Percentiles rank a stretch among this genome's conserved stretches.
phyloP scores from a whole-genome alignment of 805 yeast species.

The Yamadazyma endophytica region DNA sequence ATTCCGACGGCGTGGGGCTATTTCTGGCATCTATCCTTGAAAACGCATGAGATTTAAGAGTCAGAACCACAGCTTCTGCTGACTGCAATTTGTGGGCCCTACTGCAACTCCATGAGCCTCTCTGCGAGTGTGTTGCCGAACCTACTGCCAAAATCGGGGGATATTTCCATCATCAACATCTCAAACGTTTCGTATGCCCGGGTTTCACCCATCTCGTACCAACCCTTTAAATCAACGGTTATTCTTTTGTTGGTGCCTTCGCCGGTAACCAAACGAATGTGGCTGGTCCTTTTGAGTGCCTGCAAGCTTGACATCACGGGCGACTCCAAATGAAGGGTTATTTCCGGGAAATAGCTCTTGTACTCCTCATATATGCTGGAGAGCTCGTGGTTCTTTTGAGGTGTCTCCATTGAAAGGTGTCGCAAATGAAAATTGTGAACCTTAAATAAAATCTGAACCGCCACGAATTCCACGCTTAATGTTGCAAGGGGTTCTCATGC shows the following conservation, averaged over 20 bases:
- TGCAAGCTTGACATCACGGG: slow-evolving; percentile 3
- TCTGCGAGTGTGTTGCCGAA: slow-evolving; percentile 17
- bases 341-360: slow-evolving; percentile 14
- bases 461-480: no score
- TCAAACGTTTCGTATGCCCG: slow-evolving; percentile 27
- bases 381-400: slow-evolving; percentile 19
- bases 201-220: slow-evolving; percentile 16
- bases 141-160: slow-evolving; percentile 16
- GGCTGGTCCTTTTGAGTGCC: slow-evolving; percentile 2
- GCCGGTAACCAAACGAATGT: slow-evolving; percentile 10
- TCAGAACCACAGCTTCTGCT: no score
- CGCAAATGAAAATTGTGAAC: no score
- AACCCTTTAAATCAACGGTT: slow-evolving; percentile 24
- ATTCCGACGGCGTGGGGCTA: no score
- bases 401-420: no score
- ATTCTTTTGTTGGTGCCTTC: slow-evolving; percentile 14
- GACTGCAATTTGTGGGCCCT: no score
- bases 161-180: slow-evolving; percentile 22
- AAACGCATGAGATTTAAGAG: no score
- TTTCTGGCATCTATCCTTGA: no score
- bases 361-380: slow-evolving; percentile 18
- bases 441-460: no score
- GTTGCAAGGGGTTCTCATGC: no score
- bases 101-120: slow-evolving; percentile 14
- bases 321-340: no score